These are phyloP conservation scores for Atractiella rhizophila DNA, from an alignment of 768 basidiomycete species.

Conservation along the genomic window DNA sequence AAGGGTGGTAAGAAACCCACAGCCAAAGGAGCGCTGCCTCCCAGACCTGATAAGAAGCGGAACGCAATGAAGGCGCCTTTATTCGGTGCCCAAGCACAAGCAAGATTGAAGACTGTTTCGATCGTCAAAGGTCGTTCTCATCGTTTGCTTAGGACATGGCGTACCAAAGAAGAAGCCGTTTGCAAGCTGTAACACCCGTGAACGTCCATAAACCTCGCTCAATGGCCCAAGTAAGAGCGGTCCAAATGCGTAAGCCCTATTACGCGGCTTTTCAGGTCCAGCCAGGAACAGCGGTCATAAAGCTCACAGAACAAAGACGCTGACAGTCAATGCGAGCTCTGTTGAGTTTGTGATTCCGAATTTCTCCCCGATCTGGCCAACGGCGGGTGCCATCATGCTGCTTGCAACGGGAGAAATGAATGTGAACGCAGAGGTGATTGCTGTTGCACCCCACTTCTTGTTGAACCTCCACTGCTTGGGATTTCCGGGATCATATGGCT, in stretches of 20 bases:
- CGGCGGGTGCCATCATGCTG: conserved; percentile 47
- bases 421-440: conserved; percentile 41
- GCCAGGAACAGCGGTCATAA: conserved; percentile 28
- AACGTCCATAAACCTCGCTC: conserved; percentile 46
- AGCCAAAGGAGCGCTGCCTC: conserved; percentile 43
- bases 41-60: conserved; percentile 42
- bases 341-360: conserved; percentile 31
- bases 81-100: conserved; percentile 36
- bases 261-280: not conserved
- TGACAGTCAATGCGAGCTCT: not conserved
- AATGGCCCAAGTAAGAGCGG: conserved; percentile 27
- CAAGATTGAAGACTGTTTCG: conserved; percentile 26
- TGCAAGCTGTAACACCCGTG: conserved; percentile 33
- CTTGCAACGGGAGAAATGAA: conserved; percentile 46
- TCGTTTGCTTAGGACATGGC: conserved; percentile 23
- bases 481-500: conserved; percentile 33
- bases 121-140: not conserved
- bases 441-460: conserved; percentile 31
- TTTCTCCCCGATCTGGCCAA: conserved; percentile 27
- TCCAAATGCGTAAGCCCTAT: conserved; percentile 9
- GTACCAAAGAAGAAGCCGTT: conserved; percentile 46
- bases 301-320: not conserved
- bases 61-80: conserved; percentile 38
- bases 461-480: conserved; percentile 30
- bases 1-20: not conserved